Conservation (phyloP, 2,329 filamentous ascomycete species). For the Furcasterigmium sp. region DNA sequence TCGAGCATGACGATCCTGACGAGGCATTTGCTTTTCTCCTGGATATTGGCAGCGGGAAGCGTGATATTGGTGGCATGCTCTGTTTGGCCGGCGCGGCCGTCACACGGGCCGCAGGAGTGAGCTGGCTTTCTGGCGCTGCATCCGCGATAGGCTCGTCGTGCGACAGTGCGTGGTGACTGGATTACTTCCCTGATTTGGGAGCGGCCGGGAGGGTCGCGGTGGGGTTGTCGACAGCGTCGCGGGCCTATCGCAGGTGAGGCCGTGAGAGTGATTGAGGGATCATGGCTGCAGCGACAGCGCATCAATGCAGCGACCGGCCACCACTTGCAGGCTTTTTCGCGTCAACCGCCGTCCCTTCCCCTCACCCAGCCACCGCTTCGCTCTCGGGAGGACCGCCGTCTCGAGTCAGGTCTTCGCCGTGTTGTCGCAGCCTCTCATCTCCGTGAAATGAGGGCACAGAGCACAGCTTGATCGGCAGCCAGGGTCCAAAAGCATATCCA, state of each 20-base stretch:
- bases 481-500: not conserved
- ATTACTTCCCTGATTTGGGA: conserved; percentile 31
- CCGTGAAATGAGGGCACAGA: not conserved
- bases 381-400: not conserved
- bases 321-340: not conserved
- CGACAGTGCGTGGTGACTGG: conserved; percentile 26
- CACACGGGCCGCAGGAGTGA: conserved; percentile 29
- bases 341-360: not conserved
- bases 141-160: conserved; percentile 31
- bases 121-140: conserved; percentile 36
- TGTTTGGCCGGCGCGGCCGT: conserved; percentile 7
- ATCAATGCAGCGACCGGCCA: conserved; percentile 28
- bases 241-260: conserved; percentile 38
- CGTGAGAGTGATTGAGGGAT: conserved; percentile 30
- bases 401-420: not conserved
- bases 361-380: not conserved
- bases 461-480: not conserved
- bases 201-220: conserved; percentile 20
- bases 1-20: conserved; percentile 2
- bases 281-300: conserved; percentile 39
- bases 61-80: not conserved
- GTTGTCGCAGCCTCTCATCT: not conserved
- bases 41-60: not conserved
- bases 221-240: conserved; percentile 27
- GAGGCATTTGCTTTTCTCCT: not conserved